A percentile compares a stretch with the other conserved stretches of the same genome.
Conservation (phyloP, 495 filamentous ascomycete genomes). For the Lineolata rhizophorae region DNA sequence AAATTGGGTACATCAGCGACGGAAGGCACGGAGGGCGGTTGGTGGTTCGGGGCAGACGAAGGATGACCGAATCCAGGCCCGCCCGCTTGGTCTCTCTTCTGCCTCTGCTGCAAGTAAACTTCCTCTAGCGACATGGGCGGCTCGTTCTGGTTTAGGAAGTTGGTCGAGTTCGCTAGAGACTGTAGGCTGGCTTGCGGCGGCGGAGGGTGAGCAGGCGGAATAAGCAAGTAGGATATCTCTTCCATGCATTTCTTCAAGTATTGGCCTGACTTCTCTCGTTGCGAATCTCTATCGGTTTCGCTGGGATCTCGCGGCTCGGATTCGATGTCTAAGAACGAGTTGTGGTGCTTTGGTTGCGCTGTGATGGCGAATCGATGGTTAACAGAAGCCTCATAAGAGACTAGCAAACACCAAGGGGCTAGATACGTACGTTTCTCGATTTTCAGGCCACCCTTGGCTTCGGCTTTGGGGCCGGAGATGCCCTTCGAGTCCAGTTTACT, state of each 20-base stretch:
- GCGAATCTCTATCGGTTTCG: constrained; percentile 17
- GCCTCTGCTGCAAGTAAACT: constrained; percentile 19
- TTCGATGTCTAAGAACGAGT: constrained; percentile 21
- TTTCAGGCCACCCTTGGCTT: no score
- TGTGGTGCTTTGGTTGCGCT: constrained; percentile 18
- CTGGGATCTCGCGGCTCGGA: constrained; percentile 5
- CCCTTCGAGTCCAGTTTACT: constrained; percentile 9
- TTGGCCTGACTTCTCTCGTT: constrained; percentile 19
- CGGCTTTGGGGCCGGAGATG: no score
- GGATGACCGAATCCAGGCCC: no score
- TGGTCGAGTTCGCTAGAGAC: constrained; percentile 8
- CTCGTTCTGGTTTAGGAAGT: constrained; percentile 11
- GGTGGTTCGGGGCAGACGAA: constrained; percentile 30
- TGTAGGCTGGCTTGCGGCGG: constrained; percentile 14
- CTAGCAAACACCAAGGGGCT: no score
- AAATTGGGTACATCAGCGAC: no score
- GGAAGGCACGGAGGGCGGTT: constrained; percentile 23
- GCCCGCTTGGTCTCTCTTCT: constrained; percentile 13
- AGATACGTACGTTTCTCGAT: no score
- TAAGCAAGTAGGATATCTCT: constrained; percentile 25
- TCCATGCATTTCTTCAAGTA: constrained; percentile 23
- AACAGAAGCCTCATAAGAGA: no score
- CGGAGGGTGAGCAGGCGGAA: constrained; percentile 22
- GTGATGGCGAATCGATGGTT: background rate
- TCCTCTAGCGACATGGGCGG: constrained; percentile 17